Conservation (phyloP, 2,329 filamentous ascomycete genomes). For the Blumeriella jaapii region DNA sequence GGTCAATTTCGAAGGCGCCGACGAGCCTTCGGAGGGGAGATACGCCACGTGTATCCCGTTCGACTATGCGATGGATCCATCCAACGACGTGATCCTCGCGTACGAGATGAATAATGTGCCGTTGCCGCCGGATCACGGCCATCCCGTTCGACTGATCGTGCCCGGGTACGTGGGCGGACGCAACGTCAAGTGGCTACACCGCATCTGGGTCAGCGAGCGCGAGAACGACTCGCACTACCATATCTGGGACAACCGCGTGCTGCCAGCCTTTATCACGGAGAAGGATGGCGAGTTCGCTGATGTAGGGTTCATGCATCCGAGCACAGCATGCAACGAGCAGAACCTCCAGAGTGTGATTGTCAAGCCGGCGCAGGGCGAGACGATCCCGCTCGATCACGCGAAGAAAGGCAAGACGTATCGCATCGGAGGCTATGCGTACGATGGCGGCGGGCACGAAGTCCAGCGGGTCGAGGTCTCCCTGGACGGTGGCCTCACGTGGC, state of each 20-base stretch:
- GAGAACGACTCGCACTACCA: conserved; percentile 23
- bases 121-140: conserved; percentile 35
- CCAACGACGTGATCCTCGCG: conserved; percentile 32
- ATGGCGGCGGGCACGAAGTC: conserved; percentile 39
- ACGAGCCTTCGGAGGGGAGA: conserved; percentile 3
- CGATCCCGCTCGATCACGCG: conserved; percentile 25
- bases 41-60: conserved; percentile 7
- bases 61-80: conserved; percentile 28
- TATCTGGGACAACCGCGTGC: conserved; percentile 4
- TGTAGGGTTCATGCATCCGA: conserved; percentile 2
- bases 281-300: conserved; percentile 25
- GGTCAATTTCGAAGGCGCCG: conserved; percentile 8
- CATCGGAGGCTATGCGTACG: conserved; percentile 37
- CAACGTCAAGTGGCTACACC: conserved; percentile 36
- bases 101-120: conserved; percentile 36
- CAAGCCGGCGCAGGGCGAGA: conserved; percentile 3
- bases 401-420: conserved; percentile 10
- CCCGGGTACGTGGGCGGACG: conserved; percentile 35
- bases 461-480: conserved; percentile 37
- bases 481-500: conserved; percentile 36
- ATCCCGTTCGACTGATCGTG: conserved; percentile 31
- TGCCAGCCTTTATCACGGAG: conserved; percentile 3
- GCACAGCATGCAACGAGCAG: conserved; percentile 4
- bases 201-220: conserved; percentile 31
- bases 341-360: conserved; percentile 3